These are phyloP conservation scores for Borovskyia barvae DNA, from an alignment of 208 protist genomes.

Conservation along the genomic window DNA sequence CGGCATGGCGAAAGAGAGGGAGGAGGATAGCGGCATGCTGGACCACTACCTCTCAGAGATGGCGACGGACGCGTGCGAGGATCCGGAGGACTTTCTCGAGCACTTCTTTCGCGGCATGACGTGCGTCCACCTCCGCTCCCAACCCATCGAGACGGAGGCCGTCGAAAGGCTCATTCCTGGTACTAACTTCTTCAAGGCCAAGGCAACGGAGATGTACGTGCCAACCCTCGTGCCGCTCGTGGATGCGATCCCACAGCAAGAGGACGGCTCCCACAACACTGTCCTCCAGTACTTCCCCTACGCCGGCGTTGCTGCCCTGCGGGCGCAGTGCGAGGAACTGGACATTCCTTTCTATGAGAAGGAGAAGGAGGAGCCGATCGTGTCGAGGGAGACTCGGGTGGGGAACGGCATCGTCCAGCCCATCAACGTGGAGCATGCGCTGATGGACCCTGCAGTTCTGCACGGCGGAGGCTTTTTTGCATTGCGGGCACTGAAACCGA, in stretches of 20 bases:
- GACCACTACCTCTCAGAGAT: conserved; percentile 86
- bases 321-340: conserved; percentile 47
- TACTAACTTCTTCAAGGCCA: conserved; percentile 87
- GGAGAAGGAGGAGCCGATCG: conserved; percentile 16
- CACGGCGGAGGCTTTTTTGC: conserved; percentile 71
- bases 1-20: conserved; percentile 74
- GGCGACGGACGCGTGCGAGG: conserved; percentile 81
- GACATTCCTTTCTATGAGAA: conserved; percentile 38
- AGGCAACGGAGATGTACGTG: conserved; percentile 77
- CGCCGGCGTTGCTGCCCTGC: conserved; percentile 30
- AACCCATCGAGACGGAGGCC: conserved; percentile 74
- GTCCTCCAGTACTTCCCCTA: conserved; percentile 77
- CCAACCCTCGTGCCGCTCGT: conserved; percentile 85
- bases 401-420: conserved; percentile 9
- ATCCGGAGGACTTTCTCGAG: conserved; percentile 82
- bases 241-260: conserved; percentile 72
- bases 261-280: conserved; percentile 78
- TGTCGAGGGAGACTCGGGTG: conserved; percentile 9
- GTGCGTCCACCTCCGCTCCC: conserved; percentile 60
- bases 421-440: conserved; percentile 29
- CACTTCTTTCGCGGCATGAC: conserved; percentile 73
- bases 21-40: conserved; percentile 62
- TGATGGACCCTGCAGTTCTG: conserved; percentile 40
- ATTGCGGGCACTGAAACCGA: conserved; percentile 57
- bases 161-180: conserved; percentile 62